phyloP scores from a whole-genome alignment of 345 rosid genomes.

The Draba incana region DNA sequence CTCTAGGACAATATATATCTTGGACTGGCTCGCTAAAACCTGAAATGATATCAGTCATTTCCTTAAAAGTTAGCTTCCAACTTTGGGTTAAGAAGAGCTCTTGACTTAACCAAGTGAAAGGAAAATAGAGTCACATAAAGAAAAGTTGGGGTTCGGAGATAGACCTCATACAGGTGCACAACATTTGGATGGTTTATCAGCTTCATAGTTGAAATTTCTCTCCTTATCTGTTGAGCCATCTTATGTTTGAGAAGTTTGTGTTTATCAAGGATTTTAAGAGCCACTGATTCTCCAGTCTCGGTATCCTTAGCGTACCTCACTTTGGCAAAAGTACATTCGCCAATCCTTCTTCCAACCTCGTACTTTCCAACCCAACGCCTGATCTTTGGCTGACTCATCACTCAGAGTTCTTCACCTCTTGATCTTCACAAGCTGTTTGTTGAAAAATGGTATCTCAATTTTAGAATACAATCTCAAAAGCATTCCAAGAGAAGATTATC shows the following conservation, averaged over 20 bases:
- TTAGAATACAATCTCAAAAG: background rate
- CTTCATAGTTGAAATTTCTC: slow-evolving; percentile 81
- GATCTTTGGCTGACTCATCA: slow-evolving; percentile 45
- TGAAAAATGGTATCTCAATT: background rate
- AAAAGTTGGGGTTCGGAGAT: slow-evolving; percentile 28
- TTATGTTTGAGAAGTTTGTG: slow-evolving; percentile 82
- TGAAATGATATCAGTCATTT: slow-evolving; percentile 34
- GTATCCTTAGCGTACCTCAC: slow-evolving; percentile 71
- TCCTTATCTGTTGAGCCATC: slow-evolving; percentile 87
- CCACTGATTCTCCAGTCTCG: slow-evolving; percentile 74
- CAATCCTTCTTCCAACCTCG: slow-evolving; percentile 82
- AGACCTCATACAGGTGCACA: slow-evolving; percentile 78
- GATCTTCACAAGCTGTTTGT: slow-evolving; percentile 19
- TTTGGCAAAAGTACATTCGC: slow-evolving; percentile 82
- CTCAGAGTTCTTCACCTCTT: slow-evolving; percentile 9
- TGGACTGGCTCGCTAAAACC: slow-evolving; percentile 75
- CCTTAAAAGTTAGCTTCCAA: background rate
- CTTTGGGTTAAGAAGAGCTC: background rate
- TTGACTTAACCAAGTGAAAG: background rate
- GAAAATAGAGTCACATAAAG: slow-evolving; percentile 22
- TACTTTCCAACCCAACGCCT: slow-evolving; percentile 93
- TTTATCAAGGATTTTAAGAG: slow-evolving; percentile 88
- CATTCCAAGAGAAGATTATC: slow-evolving; percentile 20
- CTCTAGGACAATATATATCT: slow-evolving; percentile 66
- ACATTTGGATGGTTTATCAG: slow-evolving; percentile 87